These are phyloP conservation scores for Musa schizocarpa DNA, from an alignment of 176 grass and related monocot species.

Conservation along the genomic window DNA sequence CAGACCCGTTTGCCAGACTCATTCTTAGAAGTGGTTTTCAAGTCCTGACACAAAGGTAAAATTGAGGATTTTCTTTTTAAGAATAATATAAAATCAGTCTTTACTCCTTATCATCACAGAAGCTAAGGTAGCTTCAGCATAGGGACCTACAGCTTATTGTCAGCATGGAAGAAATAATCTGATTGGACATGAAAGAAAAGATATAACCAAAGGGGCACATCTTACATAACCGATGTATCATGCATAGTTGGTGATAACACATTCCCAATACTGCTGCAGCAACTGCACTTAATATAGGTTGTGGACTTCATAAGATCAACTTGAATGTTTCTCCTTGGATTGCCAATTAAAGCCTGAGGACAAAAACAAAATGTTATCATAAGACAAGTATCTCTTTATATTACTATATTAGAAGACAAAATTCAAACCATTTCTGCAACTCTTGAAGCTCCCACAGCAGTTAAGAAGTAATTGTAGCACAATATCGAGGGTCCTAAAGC, in stretches of 20 bases:
- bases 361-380: slow-evolving; percentile 3
- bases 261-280: slow-evolving; percentile 43
- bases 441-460: background rate
- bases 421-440: background rate
- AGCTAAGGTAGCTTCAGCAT: background rate
- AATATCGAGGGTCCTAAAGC: background rate
- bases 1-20: background rate
- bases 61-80: no score
- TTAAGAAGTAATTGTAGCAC: background rate
- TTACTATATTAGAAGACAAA: background rate
- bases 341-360: slow-evolving; percentile 69
- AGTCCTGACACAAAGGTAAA: no score
- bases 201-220: background rate
- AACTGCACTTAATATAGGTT: slow-evolving; percentile 54
- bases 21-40: no score
- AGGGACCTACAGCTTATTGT: background rate
- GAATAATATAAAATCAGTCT: background rate
- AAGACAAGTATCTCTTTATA: background rate
- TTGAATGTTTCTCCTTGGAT: slow-evolving; percentile 79
- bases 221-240: slow-evolving; percentile 83
- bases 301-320: slow-evolving; percentile 70
- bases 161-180: slow-evolving; percentile 4
- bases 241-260: slow-evolving; percentile 53
- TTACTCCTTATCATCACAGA: background rate
- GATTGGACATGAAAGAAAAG: background rate